Evolutionary conservation across 1,139 yeast species (phyloP).

Genomic region (Arxiozyma telluris): DNA sequence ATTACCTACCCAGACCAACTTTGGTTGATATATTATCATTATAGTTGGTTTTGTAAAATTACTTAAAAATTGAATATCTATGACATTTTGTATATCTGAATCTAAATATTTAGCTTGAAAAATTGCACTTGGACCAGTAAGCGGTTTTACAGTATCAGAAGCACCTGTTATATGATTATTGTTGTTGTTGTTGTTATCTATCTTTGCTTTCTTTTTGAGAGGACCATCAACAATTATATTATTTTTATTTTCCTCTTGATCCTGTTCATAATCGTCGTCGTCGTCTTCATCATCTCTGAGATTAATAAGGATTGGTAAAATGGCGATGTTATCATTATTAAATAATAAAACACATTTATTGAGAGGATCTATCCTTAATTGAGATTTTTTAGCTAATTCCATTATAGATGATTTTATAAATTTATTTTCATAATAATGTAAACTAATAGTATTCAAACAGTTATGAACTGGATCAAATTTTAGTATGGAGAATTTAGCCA

Average conservation of each 20-base stretch:
- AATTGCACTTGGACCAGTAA: slow-evolving; percentile 31
- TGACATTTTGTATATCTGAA: slow-evolving; percentile 49
- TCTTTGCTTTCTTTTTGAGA: slow-evolving; percentile 23
- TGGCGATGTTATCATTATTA: slow-evolving; percentile 63
- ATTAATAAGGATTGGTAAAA: slow-evolving; percentile 45
- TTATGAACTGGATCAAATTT: slow-evolving; percentile 54
- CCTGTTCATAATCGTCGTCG: slow-evolving; percentile 28
- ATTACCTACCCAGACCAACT: slow-evolving; percentile 70
- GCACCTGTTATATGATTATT: background rate
- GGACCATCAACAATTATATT: slow-evolving; percentile 8
- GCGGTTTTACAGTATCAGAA: slow-evolving; percentile 4
- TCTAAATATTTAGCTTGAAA: slow-evolving; percentile 51
- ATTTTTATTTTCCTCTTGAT: slow-evolving; percentile 6
- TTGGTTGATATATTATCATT: slow-evolving; percentile 58
- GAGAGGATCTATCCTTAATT: slow-evolving; percentile 58
- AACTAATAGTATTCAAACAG: slow-evolving; percentile 58
- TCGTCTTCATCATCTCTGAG: slow-evolving; percentile 18
- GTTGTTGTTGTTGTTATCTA: slow-evolving; percentile 13
- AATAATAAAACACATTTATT: slow-evolving; percentile 54
- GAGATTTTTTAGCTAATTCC: slow-evolving; percentile 36
- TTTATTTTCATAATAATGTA: slow-evolving; percentile 79
- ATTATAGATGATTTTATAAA: slow-evolving; percentile 45
- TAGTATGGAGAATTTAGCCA: slow-evolving; percentile 70
- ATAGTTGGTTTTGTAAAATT: slow-evolving; percentile 76
- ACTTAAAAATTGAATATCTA: slow-evolving; percentile 59